phyloP scores from a whole-genome alignment of 2,329 filamentous ascomycete species.

The Elsinoe australis region DNA sequence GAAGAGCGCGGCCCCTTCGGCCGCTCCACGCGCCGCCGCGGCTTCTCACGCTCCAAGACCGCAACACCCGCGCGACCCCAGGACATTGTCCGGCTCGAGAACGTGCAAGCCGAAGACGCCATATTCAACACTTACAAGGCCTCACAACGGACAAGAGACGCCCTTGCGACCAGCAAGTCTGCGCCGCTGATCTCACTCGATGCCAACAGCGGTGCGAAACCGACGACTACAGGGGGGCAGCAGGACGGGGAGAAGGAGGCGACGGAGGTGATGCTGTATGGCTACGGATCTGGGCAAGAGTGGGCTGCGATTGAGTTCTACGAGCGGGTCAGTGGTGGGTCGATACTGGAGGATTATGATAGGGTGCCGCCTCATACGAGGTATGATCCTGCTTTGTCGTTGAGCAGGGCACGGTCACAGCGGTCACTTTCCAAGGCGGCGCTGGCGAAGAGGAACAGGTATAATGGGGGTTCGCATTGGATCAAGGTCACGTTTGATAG shows the following conservation, averaged over 20 bases:
- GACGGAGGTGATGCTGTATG: slow-evolving; percentile 77
- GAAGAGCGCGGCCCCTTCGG: slow-evolving; percentile 58
- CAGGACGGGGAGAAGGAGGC: slow-evolving; percentile 45
- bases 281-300: slow-evolving; percentile 60
- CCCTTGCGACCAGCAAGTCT: slow-evolving; percentile 20
- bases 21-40: slow-evolving; percentile 38
- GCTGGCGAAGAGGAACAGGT: slow-evolving; percentile 69
- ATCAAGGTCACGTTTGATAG: slow-evolving; percentile 54
- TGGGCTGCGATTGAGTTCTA: slow-evolving; percentile 87
- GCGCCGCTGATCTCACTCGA: slow-evolving; percentile 22
- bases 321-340: slow-evolving; percentile 69
- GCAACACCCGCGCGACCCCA: slow-evolving; percentile 52
- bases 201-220: slow-evolving; percentile 22
- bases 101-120: slow-evolving; percentile 40
- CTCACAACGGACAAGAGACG: slow-evolving; percentile 21
- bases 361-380: slow-evolving; percentile 69
- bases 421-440: slow-evolving; percentile 63
- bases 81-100: slow-evolving; percentile 42
- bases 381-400: slow-evolving; percentile 64
- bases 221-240: slow-evolving; percentile 31
- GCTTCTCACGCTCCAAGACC: slow-evolving; percentile 44
- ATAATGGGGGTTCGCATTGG: slow-evolving; percentile 83
- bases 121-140: slow-evolving; percentile 35
- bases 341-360: slow-evolving; percentile 88
- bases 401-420: slow-evolving; percentile 63